Conservation (phyloP, 768 basidiomycete species). For the Russula griseocarnosa region DNA sequence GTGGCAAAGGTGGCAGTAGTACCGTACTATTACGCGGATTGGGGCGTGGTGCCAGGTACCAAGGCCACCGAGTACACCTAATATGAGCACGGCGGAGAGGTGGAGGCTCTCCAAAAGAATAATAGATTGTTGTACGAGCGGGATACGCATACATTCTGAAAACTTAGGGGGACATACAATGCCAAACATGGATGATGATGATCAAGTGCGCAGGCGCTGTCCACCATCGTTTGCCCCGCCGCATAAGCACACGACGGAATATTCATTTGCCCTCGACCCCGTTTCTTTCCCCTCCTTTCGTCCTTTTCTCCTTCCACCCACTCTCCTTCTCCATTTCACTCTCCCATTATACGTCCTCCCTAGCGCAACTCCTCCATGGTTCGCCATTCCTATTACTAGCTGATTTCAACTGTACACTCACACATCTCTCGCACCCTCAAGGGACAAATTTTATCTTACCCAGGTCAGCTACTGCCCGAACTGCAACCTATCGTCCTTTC, state of each 20-base stretch:
- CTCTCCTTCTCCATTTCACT: not conserved
- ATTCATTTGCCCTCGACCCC: constrained; percentile 20
- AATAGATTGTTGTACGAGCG: not conserved
- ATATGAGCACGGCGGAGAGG: too few relatives aligned
- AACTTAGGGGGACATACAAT: constrained; percentile 10
- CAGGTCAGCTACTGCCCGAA: constrained; percentile 47
- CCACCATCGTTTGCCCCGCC: constrained; percentile 12
- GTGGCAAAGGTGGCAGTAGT: too few relatives aligned
- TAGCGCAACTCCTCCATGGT: constrained; percentile 12
- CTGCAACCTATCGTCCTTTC: not conserved
- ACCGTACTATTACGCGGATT: not conserved
- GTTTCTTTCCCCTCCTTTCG: constrained; percentile 2
- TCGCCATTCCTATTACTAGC: not conserved
- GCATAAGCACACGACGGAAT: constrained; percentile 20
- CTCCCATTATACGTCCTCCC: not conserved
- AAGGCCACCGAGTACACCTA: not conserved
- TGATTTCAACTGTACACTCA: constrained; percentile 6
- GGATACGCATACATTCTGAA: not conserved
- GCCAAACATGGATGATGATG: constrained; percentile 20
- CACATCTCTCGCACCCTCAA: constrained; percentile 33
- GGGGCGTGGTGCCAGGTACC: not conserved
- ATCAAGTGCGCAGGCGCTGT: not conserved
- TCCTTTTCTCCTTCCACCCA: not conserved
- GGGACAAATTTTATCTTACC: constrained; percentile 86
- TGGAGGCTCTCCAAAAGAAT: not conserved